Percentiles rank a stretch among this genome's conserved stretches.
Evolutionary conservation across 1,139 yeast genomes (phyloP).

Genomic region (Zygosaccharomyces sapae): DNA sequence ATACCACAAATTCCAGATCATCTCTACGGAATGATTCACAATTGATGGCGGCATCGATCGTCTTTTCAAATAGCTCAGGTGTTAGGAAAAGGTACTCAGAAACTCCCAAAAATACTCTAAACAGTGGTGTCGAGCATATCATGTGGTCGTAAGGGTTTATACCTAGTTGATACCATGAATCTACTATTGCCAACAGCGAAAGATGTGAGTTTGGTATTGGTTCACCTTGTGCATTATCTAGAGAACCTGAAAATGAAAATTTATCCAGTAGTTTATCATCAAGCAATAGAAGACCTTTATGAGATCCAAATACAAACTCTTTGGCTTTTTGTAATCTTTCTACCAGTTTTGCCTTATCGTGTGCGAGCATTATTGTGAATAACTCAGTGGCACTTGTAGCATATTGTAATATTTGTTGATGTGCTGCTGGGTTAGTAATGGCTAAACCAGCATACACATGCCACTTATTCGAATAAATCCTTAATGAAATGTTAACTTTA

Average conservation of each 20-base stretch:
- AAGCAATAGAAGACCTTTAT: slow-evolving; percentile 46
- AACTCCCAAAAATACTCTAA: slow-evolving; percentile 89
- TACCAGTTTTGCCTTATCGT: slow-evolving; percentile 53
- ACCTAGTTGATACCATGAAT: slow-evolving; percentile 81
- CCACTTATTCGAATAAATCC: slow-evolving; percentile 93
- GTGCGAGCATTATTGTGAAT: slow-evolving; percentile 76
- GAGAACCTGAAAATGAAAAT: slow-evolving; percentile 55
- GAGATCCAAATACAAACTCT: slow-evolving; percentile 67
- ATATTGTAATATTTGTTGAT: slow-evolving; percentile 83
- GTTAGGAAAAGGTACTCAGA: slow-evolving; percentile 87
- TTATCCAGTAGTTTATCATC: slow-evolving; percentile 77
- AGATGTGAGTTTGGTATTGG: slow-evolving; percentile 80
- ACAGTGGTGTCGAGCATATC: slow-evolving; percentile 91
- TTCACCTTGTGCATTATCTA: slow-evolving; percentile 41
- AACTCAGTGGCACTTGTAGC: slow-evolving; percentile 79
- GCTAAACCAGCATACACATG: slow-evolving; percentile 98
- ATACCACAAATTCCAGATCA: slow-evolving; percentile 79
- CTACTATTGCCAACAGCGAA: slow-evolving; percentile 83
- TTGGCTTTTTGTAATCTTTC: slow-evolving; percentile 63
- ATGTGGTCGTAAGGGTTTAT: slow-evolving; percentile 94
- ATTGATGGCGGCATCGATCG: slow-evolving; percentile 64
- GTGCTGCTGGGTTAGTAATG: slow-evolving; percentile 92
- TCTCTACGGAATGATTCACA: slow-evolving; percentile 75
- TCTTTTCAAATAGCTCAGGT: slow-evolving; percentile 73
- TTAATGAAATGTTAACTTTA: slow-evolving; percentile 82